Percentiles rank a stretch among this genome's conserved stretches.
Evolutionary conservation across 768 basidiomycete species (phyloP).

Genomic region (Pisolithus tinctorius): DNA sequence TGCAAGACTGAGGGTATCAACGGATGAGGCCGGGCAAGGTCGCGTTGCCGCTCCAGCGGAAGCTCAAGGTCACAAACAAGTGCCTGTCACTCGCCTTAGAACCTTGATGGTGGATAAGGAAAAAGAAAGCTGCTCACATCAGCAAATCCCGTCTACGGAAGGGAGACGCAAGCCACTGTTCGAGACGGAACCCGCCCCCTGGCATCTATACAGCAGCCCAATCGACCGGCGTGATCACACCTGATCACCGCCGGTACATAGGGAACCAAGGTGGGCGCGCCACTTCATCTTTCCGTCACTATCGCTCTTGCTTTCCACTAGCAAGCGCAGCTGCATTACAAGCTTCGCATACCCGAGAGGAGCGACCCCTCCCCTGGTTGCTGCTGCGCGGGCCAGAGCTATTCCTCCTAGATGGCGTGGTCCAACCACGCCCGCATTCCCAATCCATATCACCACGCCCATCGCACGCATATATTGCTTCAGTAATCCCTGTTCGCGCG

Average conservation of each 20-base stretch:
- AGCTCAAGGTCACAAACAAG: neutral
- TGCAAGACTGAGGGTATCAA: neutral
- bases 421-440: neutral
- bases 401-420: neutral
- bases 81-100: neutral
- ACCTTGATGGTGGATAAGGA: neutral
- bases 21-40: neutral
- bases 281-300: neutral
- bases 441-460: neutral
- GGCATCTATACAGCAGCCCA: neutral
- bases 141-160: neutral
- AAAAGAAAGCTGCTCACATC: neutral
- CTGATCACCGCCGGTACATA: neutral
- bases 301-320: neutral
- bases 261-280: neutral
- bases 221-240: neutral
- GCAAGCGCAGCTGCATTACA: neutral
- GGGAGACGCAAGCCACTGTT: neutral
- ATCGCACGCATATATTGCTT: neutral
- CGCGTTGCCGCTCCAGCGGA: neutral
- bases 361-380: neutral
- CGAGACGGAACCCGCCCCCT: neutral
- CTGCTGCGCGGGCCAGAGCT: neutral
- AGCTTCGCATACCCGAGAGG: neutral
- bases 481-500: conserved; percentile 33